A percentile compares a stretch with the other conserved stretches of the same genome.
phyloP scores from a whole-genome alignment of 2,329 filamentous ascomycete species.

The Pseudogymnoascus sp. region DNA sequence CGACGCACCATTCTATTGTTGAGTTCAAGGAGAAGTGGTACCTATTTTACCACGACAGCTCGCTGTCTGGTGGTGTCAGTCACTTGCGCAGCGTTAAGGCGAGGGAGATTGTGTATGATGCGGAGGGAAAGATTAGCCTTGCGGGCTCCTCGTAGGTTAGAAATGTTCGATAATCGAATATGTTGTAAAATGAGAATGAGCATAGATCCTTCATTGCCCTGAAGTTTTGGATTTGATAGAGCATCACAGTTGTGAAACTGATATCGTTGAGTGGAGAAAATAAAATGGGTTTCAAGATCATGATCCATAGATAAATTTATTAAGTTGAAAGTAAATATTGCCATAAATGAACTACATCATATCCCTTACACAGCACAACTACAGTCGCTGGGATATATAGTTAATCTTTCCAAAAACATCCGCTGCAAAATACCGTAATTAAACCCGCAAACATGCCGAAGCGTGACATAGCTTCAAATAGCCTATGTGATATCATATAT shows the following conservation, averaged over 20 bases:
- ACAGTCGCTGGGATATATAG: neutral
- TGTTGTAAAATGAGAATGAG: neutral
- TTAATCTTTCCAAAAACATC: neutral
- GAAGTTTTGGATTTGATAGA: neutral
- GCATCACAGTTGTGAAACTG: no score
- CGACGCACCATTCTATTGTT: constrained; percentile 71
- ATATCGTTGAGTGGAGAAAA: no score
- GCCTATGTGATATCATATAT: no score
- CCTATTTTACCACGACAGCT: constrained; percentile 69
- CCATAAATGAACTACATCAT: neutral
- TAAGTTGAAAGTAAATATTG: neutral
- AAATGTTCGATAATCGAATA: neutral
- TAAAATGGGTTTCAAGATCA: neutral
- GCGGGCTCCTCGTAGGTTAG: neutral
- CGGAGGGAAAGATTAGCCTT: neutral
- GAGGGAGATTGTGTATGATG: constrained; percentile 3
- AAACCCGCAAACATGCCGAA: neutral
- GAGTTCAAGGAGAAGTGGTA: constrained; percentile 66
- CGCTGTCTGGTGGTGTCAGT: constrained; percentile 58
- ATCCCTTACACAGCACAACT: neutral
- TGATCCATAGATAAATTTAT: neutral
- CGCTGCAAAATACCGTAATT: neutral
- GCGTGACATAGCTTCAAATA: neutral
- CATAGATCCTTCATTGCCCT: neutral
- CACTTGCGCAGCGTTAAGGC: constrained; percentile 64